Evolutionary conservation across 305 asterid genomes (phyloP), one percentile per base, ranked within the genome.

Genomic region (Petunia hybrid): DNA sequence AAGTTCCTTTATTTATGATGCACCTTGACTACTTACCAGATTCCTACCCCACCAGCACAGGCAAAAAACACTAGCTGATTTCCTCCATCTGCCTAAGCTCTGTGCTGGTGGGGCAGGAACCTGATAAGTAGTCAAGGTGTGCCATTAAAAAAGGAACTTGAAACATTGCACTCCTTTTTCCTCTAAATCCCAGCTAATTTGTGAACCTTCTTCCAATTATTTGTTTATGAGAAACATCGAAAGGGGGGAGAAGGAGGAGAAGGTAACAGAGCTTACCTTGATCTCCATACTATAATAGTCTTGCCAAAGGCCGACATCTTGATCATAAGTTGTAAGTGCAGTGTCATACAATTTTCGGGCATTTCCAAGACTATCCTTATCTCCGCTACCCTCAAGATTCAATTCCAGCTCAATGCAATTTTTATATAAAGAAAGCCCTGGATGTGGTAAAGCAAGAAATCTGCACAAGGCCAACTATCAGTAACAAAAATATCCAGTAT

Each of bases 401-500:
- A 78, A 63, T 87, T 96, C 99, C 81, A 93, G 90, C 85, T 89
- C 93, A 64, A 96, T 93, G 87, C 94, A 94, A 79, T 84, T 86
- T 82, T 83, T 85, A 85, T 89, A 91, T 57, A 91, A 7, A 43
- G 89, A 83, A 74, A 93, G 93, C 55, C 99, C 99, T 1, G 98
- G 98, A 84, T 85, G 97, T 39, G 99, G 98, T 87, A 92, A 88
- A 68, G 88, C 85, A 61, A 95, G 90, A 86, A 87, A 94, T 85
- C 99, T 96, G 97, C 86, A 80, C 53, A 70, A 70, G 77, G 60
- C 9, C 77, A 46, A 36, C 42, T 64, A 39, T 46, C 60, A 74
- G 31, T 70, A 16, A 8, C 7, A 12, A 46, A 70, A 41, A 46
- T 46, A 14, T 45, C n/a, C 13, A 22, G 9, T 70, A 70, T 45